Evolutionary conservation across 1,284 basidiomycete genomes (phyloP).

Genomic region (Caloboletus firmus): DNA sequence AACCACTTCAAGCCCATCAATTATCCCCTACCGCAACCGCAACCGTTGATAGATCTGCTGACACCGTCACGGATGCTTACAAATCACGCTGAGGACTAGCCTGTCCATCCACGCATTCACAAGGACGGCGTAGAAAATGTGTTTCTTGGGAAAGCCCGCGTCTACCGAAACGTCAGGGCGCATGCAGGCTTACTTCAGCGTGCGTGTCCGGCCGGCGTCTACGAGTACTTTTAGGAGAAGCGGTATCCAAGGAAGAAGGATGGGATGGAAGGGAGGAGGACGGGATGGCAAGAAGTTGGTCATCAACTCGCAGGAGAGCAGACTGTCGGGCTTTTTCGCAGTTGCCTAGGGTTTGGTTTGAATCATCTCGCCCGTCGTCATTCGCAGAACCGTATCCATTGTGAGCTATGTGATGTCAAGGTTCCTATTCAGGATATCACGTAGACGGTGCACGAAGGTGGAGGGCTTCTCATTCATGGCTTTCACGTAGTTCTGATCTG

Average conservation of each 20-base stretch:
- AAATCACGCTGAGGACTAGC: slow-evolving; percentile 96
- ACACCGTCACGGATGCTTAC: slow-evolving; percentile 91
- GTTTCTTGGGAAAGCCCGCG: slow-evolving; percentile 61
- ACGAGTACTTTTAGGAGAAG: slow-evolving; percentile 91
- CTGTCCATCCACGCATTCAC: slow-evolving; percentile 80
- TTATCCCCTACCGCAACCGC: slow-evolving; percentile 89
- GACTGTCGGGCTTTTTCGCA: too few relatives aligned
- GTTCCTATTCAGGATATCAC: slow-evolving; percentile 43
- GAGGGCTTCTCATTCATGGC: too few relatives aligned
- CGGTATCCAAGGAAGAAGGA: slow-evolving; percentile 49
- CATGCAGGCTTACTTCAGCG: slow-evolving; percentile 87
- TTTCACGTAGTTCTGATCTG: too few relatives aligned
- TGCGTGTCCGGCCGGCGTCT: slow-evolving; percentile 95
- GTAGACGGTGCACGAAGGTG: slow-evolving; percentile 93
- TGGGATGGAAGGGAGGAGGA: slow-evolving; percentile 67
- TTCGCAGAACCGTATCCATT: slow-evolving; percentile 52
- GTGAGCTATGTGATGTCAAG: too few relatives aligned
- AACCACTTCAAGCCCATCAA: slow-evolving; percentile 77
- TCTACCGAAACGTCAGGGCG: slow-evolving; percentile 73
- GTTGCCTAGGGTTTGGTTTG: not conserved
- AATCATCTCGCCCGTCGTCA: not conserved
- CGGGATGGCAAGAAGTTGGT: slow-evolving; percentile 87
- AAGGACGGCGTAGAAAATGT: slow-evolving; percentile 52
- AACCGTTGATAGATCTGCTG: slow-evolving; percentile 92
- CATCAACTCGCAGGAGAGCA: slow-evolving; percentile 89